Conservation (phyloP, 2,329 filamentous ascomycete genomes). For the Intubia oerlemansii region DNA sequence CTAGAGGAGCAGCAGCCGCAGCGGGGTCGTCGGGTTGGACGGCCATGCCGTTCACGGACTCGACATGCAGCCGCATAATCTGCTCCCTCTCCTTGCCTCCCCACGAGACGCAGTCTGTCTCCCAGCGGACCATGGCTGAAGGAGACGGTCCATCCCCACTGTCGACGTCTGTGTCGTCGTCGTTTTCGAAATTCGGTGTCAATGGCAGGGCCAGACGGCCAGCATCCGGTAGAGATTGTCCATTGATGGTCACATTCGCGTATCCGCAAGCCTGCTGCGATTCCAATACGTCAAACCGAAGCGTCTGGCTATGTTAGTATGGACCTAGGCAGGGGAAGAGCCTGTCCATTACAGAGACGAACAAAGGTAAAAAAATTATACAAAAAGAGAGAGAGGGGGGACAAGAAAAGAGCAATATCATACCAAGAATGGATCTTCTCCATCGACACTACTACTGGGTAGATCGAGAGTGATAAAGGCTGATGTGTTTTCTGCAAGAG, state of each 20-base stretch:
- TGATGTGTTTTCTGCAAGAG: conserved; percentile 6
- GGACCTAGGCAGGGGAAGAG: no score
- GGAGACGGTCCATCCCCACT: no score
- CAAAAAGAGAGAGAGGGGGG: neutral
- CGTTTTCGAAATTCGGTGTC: conserved; percentile 11
- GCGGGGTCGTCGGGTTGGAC: conserved; percentile 7
- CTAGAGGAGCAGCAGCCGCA: no score
- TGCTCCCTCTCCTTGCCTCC: conserved; percentile 20
- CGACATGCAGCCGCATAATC: conserved; percentile 21
- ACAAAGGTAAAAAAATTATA: neutral
- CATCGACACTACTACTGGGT: conserved; percentile 4
- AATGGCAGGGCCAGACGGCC: conserved; percentile 21
- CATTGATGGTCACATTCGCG: conserved; percentile 25
- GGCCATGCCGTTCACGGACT: conserved; percentile 19
- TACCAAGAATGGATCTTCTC: conserved; percentile 9
- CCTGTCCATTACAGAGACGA: neutral
- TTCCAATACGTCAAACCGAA: conserved; percentile 23
- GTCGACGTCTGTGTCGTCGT: neutral
- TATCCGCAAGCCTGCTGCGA: conserved; percentile 23
- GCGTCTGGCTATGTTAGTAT: conserved; percentile 11
- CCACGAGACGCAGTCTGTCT: conserved; percentile 22
- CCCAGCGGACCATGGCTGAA: conserved; percentile 22
- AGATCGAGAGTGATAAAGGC: conserved; percentile 11
- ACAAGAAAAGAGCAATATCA: no score
- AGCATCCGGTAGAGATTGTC: conserved; percentile 18